A percentile compares a stretch with the other conserved stretches of the same genome.
phyloP scores from a whole-genome alignment of 441 rosid genomes.

The Brassica balearica region DNA sequence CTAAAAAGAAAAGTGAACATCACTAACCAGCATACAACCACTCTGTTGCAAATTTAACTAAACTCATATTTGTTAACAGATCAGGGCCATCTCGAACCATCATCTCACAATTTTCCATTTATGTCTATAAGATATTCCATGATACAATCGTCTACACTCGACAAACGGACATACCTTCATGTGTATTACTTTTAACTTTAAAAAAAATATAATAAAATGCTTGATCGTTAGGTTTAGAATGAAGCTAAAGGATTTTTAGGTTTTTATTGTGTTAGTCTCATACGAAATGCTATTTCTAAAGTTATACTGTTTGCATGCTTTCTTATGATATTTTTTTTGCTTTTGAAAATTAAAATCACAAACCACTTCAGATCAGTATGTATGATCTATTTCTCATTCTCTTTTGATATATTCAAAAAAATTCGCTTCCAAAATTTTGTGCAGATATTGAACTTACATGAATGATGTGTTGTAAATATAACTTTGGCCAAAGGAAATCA shows the following conservation, averaged over 20 bases:
- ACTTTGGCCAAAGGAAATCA: background rate
- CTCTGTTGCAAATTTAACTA: background rate
- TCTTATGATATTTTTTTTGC: background rate
- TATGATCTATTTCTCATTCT: background rate
- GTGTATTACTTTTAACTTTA: background rate
- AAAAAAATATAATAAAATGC: background rate
- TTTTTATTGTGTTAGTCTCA: background rate
- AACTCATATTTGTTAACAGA: background rate
- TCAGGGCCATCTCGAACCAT: background rate
- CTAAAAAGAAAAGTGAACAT: background rate
- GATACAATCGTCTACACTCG: background rate
- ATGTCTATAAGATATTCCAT: background rate
- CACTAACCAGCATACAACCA: background rate
- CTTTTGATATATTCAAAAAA: background rate
- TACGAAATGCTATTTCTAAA: background rate
- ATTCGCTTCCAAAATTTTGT: background rate
- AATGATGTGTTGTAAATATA: background rate
- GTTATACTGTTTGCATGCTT: background rate
- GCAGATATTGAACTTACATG: background rate
- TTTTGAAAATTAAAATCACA: too few relatives aligned
- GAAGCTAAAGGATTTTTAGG: background rate
- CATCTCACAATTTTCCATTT: background rate
- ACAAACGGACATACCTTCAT: background rate
- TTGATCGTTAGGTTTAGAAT: background rate
- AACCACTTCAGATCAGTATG: background rate